These are phyloP conservation scores for Corylus avellana DNA, from an alignment of 306 rosid species.

Conservation along the genomic window DNA sequence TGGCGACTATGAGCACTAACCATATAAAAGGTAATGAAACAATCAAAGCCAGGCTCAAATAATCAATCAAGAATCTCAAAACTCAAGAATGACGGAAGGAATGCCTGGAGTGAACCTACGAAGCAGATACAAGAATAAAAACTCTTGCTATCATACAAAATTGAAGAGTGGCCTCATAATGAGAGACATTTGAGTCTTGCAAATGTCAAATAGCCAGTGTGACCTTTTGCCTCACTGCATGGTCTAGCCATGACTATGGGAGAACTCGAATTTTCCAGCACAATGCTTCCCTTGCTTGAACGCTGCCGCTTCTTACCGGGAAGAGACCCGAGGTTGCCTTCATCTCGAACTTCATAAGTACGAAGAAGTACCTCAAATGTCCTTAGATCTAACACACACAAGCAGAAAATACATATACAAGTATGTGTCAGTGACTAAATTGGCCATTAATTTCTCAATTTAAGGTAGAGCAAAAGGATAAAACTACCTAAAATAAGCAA, in stretches of 20 bases:
- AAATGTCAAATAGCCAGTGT: constrained; percentile 88
- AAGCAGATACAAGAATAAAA: constrained; percentile 14
- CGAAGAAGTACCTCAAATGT: constrained; percentile 87
- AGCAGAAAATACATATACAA: constrained; percentile 1
- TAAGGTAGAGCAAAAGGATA: not conserved
- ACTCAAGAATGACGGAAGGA: not conserved
- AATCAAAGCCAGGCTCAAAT: not conserved
- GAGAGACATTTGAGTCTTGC: constrained; percentile 70
- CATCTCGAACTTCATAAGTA: constrained; percentile 66
- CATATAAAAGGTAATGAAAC: not conserved
- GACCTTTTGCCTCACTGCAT: constrained; percentile 79
- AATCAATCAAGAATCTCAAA: not conserved
- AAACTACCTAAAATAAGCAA: not conserved
- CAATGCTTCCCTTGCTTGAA: constrained; percentile 51
- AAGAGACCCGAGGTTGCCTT: constrained; percentile 37
- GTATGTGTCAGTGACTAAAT: constrained; percentile 17
- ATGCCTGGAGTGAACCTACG: not conserved
- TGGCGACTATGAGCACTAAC: not conserved
- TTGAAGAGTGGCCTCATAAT: constrained; percentile 22
- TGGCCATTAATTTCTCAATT: not conserved
- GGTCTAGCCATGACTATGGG: constrained; percentile 66
- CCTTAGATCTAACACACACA: constrained; percentile 61
- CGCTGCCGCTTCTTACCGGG: constrained; percentile 72
- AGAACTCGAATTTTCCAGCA: constrained; percentile 34
- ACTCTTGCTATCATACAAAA: constrained; percentile 16